Conservation (phyloP, 176 grass and related monocot species). For the Carex parvula region DNA sequence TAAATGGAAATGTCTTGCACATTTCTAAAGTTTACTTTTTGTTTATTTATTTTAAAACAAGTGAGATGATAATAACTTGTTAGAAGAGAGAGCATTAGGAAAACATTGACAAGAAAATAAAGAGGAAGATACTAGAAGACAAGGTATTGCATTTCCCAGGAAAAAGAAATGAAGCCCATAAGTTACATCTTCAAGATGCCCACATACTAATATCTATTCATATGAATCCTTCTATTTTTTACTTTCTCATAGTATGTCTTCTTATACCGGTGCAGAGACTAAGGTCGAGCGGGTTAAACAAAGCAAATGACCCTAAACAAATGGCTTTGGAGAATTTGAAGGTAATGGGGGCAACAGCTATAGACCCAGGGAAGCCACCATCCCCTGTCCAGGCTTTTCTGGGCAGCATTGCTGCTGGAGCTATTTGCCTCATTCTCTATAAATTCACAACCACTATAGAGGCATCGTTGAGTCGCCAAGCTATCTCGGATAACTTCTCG, state of each 20-base stretch:
- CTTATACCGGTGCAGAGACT: slow-evolving; percentile 44
- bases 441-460: slow-evolving; percentile 85
- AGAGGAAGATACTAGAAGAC: not conserved
- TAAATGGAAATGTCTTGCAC: not conserved
- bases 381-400: slow-evolving; percentile 69
- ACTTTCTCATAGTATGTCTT: not conserved
- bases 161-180: not conserved
- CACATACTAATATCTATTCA: not conserved
- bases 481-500: slow-evolving; percentile 81
- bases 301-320: slow-evolving; percentile 55
- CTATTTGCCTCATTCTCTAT: slow-evolving; percentile 74
- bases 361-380: slow-evolving; percentile 49
- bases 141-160: not conserved
- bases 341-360: slow-evolving; percentile 37
- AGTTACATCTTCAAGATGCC: not conserved
- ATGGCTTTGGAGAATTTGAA: slow-evolving; percentile 71
- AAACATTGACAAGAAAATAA: not conserved
- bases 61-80: slow-evolving; percentile 1
- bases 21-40: not conserved
- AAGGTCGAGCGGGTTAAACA: slow-evolving; percentile 50
- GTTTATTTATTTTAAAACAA: not conserved
- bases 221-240: not conserved
- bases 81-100: not conserved
- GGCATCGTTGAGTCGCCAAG: slow-evolving; percentile 65
- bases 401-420: slow-evolving; percentile 69